phyloP scores from a whole-genome alignment of 257 asterid genomes.

The Apocynum venetum region DNA sequence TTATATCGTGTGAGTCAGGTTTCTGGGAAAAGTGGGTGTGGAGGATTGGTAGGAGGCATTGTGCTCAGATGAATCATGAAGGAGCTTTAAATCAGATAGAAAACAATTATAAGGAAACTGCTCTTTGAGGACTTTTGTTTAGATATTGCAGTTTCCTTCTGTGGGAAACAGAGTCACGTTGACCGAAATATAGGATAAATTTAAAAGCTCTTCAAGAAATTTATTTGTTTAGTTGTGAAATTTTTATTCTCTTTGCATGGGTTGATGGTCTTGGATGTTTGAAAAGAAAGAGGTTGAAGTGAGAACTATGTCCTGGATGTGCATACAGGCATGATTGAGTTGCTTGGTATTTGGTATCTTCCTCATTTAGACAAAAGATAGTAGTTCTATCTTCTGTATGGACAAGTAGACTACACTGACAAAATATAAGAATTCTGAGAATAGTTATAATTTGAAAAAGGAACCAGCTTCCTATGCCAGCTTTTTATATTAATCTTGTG shows the following conservation, averaged over 20 bases:
- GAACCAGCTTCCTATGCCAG: neutral
- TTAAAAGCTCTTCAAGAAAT: too few species aligned
- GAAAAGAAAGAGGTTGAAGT: too few species aligned
- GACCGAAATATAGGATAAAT: neutral
- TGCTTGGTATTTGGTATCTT: too few species aligned
- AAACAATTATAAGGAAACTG: neutral
- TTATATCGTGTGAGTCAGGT: neutral
- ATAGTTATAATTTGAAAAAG: neutral
- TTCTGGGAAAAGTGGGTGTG: neutral
- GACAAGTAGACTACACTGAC: too few species aligned
- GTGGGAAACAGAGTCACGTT: neutral
- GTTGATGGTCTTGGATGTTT: too few species aligned
- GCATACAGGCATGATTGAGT: too few species aligned
- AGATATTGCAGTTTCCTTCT: neutral
- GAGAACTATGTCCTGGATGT: too few species aligned
- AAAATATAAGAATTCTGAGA: neutral
- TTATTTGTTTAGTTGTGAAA: neutral
- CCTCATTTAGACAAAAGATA: too few species aligned
- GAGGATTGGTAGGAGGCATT: neutral
- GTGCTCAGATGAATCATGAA: neutral
- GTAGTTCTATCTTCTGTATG: too few species aligned
- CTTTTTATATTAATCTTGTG: too few species aligned
- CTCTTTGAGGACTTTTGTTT: neutral
- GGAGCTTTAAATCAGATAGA: neutral
- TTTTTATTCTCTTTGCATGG: too few species aligned